These are phyloP conservation scores for Talaromyces atroroseus DNA, from an alignment of 2,329 filamentous ascomycete species.

Conservation along the genomic window DNA sequence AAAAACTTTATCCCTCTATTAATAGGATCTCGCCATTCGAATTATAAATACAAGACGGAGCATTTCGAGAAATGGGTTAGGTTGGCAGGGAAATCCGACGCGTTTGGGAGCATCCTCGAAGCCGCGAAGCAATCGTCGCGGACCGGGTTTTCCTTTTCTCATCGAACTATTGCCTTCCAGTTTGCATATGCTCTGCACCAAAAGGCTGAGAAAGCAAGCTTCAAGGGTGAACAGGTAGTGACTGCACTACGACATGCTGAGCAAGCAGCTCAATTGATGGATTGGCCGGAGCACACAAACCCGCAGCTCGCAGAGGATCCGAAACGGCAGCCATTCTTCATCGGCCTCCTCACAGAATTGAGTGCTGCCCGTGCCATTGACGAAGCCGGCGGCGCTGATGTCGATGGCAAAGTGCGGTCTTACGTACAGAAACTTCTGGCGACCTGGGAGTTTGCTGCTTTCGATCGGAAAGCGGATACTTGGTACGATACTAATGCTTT, in stretches of 20 bases:
- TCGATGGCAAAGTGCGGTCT: slow-evolving; percentile 32
- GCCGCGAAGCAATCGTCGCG: slow-evolving; percentile 29
- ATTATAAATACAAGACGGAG: slow-evolving; percentile 19
- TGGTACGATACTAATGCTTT: slow-evolving; percentile 20
- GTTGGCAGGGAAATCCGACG: slow-evolving; percentile 31
- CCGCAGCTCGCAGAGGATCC: slow-evolving; percentile 26
- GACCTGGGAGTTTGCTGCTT: slow-evolving; percentile 25
- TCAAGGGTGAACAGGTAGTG: slow-evolving; percentile 26
- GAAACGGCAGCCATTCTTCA: slow-evolving; percentile 36
- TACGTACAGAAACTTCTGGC: slow-evolving; percentile 36
- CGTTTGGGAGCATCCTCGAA: slow-evolving; percentile 31
- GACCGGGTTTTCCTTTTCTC: slow-evolving; percentile 32
- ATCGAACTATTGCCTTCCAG: slow-evolving; percentile 20
- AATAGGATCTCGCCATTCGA: slow-evolving; percentile 30
- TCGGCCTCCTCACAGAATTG: slow-evolving; percentile 41
- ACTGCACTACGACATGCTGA: slow-evolving; percentile 30
- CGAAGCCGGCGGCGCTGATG: slow-evolving; percentile 34
- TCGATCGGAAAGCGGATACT: slow-evolving; percentile 18
- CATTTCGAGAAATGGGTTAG: slow-evolving; percentile 34
- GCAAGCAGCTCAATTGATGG: slow-evolving; percentile 31
- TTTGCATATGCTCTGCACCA: slow-evolving; percentile 26
- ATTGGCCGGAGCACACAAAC: slow-evolving; percentile 28
- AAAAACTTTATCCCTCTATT: slow-evolving; percentile 38
- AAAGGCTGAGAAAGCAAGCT: slow-evolving; percentile 28
- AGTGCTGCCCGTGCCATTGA: slow-evolving; percentile 39